Conservation (phyloP, 1,139 yeast species). For the Scheffersomyces illinoinensis region DNA sequence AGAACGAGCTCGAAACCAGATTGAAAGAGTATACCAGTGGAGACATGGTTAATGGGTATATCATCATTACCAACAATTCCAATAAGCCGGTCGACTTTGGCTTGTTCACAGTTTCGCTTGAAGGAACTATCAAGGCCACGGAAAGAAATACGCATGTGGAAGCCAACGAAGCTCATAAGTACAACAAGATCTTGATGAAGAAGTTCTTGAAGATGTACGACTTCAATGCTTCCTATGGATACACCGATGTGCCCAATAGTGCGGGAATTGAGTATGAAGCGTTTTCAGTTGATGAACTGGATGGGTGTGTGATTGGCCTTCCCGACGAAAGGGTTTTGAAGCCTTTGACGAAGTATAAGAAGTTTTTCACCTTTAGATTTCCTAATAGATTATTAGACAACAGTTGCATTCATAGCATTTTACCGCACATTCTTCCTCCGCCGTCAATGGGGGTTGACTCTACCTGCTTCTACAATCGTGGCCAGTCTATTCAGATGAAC, state of each 20-base stretch:
- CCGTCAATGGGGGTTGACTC: constrained; percentile 65
- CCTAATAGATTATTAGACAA: constrained; percentile 60
- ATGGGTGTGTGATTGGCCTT: constrained; percentile 53
- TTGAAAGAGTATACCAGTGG: constrained; percentile 48
- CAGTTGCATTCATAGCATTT: constrained; percentile 53
- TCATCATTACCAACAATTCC: constrained; percentile 38
- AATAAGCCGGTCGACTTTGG: constrained; percentile 44
- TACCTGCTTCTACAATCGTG: constrained; percentile 38
- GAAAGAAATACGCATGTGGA: constrained; percentile 21
- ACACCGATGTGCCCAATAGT: constrained; percentile 43
- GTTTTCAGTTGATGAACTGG: constrained; percentile 43
- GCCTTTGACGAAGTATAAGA: constrained; percentile 57
- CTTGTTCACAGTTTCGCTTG: constrained; percentile 46
- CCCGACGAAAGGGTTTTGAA: constrained; percentile 50
- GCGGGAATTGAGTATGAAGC: constrained; percentile 53
- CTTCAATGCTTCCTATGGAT: constrained; percentile 47
- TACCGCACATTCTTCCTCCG: constrained; percentile 59
- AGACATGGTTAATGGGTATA: constrained; percentile 21
- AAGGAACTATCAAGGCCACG: constrained; percentile 44
- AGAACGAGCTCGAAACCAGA: constrained; percentile 42
- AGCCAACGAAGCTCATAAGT: constrained; percentile 19
- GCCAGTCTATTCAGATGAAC: constrained; percentile 36
- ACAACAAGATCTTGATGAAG: constrained; percentile 37
- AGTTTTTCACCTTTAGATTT: constrained; percentile 63
- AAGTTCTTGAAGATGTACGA: constrained; percentile 51